Conservation (phyloP, 805 yeast species). For the Saccharomycopsis sp. region DNA sequence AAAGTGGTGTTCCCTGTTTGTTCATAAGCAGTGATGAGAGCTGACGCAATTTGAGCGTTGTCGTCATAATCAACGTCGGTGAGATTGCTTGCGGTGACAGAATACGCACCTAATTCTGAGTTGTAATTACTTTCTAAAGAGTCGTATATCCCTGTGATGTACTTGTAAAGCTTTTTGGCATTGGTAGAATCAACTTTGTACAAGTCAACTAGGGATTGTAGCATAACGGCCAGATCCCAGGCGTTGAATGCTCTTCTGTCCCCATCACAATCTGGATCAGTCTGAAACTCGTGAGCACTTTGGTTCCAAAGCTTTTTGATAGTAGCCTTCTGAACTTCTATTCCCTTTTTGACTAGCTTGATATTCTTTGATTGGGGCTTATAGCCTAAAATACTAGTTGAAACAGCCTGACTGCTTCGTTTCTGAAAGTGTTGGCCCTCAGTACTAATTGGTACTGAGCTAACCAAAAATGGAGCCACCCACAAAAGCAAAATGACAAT, state of each 20-base stretch:
- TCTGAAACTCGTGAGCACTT: neutral
- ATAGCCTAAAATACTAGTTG: neutral
- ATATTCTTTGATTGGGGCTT: neutral
- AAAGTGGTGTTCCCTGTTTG: constrained; percentile 51
- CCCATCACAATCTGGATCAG: neutral
- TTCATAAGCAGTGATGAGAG: constrained; percentile 57
- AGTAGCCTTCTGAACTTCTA: neutral
- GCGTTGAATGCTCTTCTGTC: constrained; percentile 25
- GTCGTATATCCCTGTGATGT: neutral
- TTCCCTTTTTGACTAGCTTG: neutral
- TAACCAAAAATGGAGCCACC: neutral
- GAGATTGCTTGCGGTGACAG: neutral
- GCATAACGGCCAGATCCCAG: constrained; percentile 64
- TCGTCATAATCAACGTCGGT: constrained; percentile 62
- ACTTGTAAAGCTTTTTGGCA: neutral
- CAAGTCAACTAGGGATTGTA: constrained; percentile 56
- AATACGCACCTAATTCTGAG: neutral
- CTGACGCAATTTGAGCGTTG: constrained; percentile 65
- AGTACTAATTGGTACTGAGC: neutral
- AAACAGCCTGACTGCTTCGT: neutral
- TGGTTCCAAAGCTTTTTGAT: neutral
- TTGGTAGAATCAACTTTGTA: neutral
- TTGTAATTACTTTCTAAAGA: neutral
- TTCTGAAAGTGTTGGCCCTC: neutral
- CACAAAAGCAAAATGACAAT: neutral